A percentile compares a stretch with the other conserved stretches of the same genome.
phyloP scores from a whole-genome alignment of 106 monocot species.

The Allium fistulosum region DNA sequence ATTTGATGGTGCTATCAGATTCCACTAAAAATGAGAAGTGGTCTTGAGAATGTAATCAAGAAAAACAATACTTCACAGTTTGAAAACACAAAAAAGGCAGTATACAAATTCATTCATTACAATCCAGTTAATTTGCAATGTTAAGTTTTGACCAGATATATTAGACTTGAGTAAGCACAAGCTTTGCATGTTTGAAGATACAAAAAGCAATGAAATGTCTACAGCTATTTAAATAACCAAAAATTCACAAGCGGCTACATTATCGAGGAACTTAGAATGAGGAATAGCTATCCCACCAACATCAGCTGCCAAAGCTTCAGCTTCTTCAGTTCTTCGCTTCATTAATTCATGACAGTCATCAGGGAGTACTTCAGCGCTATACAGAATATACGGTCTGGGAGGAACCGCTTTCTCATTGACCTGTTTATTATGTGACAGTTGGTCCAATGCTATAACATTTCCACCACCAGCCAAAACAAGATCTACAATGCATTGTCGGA shows the following conservation, averaged over 20 bases:
- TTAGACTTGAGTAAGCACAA: too few species aligned
- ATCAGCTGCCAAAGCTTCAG: slow-evolving; percentile 7
- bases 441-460: not conserved
- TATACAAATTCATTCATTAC: too few species aligned
- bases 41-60: not conserved
- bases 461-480: slow-evolving; percentile 13
- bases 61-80: not conserved
- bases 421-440: not conserved
- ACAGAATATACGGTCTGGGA: not conserved
- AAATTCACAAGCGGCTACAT: slow-evolving; percentile 1
- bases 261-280: slow-evolving; percentile 1
- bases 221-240: too few species aligned
- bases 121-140: too few species aligned
- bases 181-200: too few species aligned
- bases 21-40: not conserved
- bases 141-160: too few species aligned
- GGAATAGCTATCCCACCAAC: not conserved
- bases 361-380: not conserved
- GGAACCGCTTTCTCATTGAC: too few species aligned
- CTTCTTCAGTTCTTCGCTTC: not conserved
- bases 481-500: slow-evolving; percentile 4
- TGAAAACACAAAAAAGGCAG: too few species aligned
- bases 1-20: too few species aligned
- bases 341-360: not conserved
- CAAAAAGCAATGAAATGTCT: too few species aligned